A percentile compares a stretch with the other conserved stretches of the same genome.
phyloP scores from a whole-genome alignment of 2,329 filamentous ascomycete species.

The Fusarium sp. region DNA sequence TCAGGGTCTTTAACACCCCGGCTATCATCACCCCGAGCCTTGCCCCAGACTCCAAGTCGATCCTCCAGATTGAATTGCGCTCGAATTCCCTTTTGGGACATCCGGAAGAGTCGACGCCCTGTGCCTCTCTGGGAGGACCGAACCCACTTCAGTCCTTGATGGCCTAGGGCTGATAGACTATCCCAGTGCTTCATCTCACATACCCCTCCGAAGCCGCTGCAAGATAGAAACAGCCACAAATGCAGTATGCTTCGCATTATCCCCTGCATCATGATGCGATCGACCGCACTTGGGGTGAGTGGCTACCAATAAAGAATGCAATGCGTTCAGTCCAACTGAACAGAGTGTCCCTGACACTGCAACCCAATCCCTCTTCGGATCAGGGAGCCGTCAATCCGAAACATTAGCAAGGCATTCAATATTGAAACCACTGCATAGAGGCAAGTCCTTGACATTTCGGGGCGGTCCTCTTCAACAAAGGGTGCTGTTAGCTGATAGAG shows the following conservation, averaged over 20 bases:
- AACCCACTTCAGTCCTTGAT: background rate
- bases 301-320: conserved; percentile 6
- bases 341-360: conserved; percentile 32
- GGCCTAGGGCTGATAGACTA: conserved; percentile 3
- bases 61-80: background rate
- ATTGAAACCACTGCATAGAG: conserved; percentile 2
- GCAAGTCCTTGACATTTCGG: background rate
- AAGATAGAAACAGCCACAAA: conserved; percentile 22
- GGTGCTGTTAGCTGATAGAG: background rate
- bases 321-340: conserved; percentile 10
- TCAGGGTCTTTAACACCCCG: conserved; percentile 30
- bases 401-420: background rate
- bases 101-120: conserved; percentile 13
- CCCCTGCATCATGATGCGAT: conserved; percentile 36
- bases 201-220: conserved; percentile 17
- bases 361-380: conserved; percentile 30
- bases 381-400: conserved; percentile 30
- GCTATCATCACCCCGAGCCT: conserved; percentile 14
- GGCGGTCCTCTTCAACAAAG: background rate
- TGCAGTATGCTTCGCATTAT: conserved; percentile 25
- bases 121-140: conserved; percentile 1
- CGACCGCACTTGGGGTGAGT: conserved; percentile 15
- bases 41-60: conserved; percentile 13
- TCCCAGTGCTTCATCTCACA: background rate
- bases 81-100: conserved; percentile 8